These are phyloP conservation scores for Apostasia ramifera DNA, from an alignment of 106 monocot genomes.

Conservation along the genomic window DNA sequence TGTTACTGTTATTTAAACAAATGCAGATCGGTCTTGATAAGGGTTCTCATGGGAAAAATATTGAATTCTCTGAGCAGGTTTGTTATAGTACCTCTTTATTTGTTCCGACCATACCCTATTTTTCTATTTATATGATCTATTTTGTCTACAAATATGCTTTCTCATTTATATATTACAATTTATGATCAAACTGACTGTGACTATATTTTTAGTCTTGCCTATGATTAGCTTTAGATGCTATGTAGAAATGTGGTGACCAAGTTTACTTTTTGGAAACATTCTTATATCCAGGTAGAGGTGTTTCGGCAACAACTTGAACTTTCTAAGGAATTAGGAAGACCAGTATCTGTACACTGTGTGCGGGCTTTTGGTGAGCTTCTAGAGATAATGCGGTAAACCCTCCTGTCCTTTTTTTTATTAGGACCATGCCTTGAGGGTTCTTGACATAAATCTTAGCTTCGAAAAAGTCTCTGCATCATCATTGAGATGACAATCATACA, in stretches of 20 bases:
- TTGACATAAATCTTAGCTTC: background rate
- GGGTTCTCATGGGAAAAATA: conserved; percentile 72
- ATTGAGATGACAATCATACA: too few species aligned
- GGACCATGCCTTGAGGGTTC: background rate
- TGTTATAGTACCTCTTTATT: background rate
- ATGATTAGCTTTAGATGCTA: too few species aligned
- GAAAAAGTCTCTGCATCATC: background rate
- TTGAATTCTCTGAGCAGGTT: conserved; percentile 79
- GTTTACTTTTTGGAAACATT: background rate
- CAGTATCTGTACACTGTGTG: conserved; percentile 89
- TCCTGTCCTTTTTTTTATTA: background rate
- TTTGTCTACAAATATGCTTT: background rate
- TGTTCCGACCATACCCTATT: background rate
- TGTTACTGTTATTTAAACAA: background rate
- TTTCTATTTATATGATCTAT: background rate
- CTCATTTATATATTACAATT: background rate
- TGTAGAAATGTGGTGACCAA: too few species aligned
- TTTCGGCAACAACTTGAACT: conserved; percentile 69
- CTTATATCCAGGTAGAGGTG: conserved; percentile 55
- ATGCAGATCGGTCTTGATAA: conserved; percentile 89
- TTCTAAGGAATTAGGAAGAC: conserved; percentile 66
- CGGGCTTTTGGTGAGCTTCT: conserved; percentile 82
- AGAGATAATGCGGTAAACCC: conserved; percentile 68
- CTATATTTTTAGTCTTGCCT: background rate
- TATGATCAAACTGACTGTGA: too few species aligned